phyloP scores from a whole-genome alignment of 495 filamentous ascomycete genomes.

The Daldinia grandis region DNA sequence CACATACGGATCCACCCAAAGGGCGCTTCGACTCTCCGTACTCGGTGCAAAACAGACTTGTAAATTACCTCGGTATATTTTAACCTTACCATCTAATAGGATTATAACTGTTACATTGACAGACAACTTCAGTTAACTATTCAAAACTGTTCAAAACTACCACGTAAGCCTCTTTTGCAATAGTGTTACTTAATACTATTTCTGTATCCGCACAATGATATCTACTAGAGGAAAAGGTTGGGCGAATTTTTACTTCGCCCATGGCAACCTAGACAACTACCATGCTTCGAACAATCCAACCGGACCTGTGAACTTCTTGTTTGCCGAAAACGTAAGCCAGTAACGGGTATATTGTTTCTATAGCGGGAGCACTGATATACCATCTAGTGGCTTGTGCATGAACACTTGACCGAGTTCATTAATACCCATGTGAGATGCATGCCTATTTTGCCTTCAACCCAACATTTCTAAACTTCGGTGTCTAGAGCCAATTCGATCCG shows the following conservation, averaged over 20 bases:
- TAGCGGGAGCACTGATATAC: neutral
- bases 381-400: constrained; percentile 30
- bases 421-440: constrained; percentile 26
- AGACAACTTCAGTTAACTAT: too few relatives aligned
- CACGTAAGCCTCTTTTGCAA: neutral
- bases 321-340: constrained; percentile 39
- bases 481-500: constrained; percentile 32
- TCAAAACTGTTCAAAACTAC: too few relatives aligned
- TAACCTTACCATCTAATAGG: too few relatives aligned
- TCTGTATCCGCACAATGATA: constrained; percentile 13
- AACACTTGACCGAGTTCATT: constrained; percentile 33
- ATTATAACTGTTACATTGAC: too few relatives aligned
- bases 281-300: constrained; percentile 35
- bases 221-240: constrained; percentile 27
- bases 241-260: constrained; percentile 30
- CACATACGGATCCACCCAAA: neutral
- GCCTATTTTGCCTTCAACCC: neutral
- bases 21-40: neutral
- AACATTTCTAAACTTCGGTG: neutral
- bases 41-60: too few relatives aligned
- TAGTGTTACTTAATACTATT: neutral
- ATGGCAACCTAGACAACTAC: constrained; percentile 31
- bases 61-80: too few relatives aligned
- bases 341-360: neutral
- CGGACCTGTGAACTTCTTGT: constrained; percentile 35